Base-by-base conservation (phyloP, 2,329 filamentous ascomycete species). In the Chaetomium sp. region DNA sequence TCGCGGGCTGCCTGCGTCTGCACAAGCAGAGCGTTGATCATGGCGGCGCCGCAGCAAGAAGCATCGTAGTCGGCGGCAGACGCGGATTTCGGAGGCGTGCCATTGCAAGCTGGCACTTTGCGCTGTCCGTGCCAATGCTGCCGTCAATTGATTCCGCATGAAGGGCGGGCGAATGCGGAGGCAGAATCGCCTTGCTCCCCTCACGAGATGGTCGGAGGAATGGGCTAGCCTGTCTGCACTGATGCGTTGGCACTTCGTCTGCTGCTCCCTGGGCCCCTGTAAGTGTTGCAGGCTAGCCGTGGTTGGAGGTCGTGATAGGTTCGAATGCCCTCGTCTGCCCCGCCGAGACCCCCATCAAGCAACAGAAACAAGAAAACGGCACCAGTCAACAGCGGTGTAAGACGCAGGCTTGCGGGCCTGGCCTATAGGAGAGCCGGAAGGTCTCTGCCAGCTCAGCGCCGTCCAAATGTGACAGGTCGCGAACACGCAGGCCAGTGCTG, bases 381-480 rank as follows among this genome's bases (percentile, higher is more conserved):
- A 21, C 59, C 65, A 63, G 51, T 59, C 54, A 59, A 71, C 58
- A 70, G 70, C 68, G 68, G 68, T 69, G 69, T 70, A 67, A 67
- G 72, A 74, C 70, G 55, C 71, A 70, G 68, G 71, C 62, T 68
- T 70, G 70, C 69, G 67, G 65, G 64, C 64, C 70, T 63, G 72
- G 72, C 79, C 78, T 80, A 81, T 81, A 70, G 74, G 69, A 73
- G 67, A 58, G 73, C 74, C 74, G 78, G 78, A 66, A 72, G 71
- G 66, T 3, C 69, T 70, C 71, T 76, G 81, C 79, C 81, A 82
- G 73, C 81, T 78, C 80, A 82, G 75, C 76, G 50, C 50, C n/a
- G 63, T 21, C 23, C 79, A 38, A 76, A 73, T 80, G 80, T 79
- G 78, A 81, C 76, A 80, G 74, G 80, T 75, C 67, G 66, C 54